Evolutionary conservation across 2,329 filamentous ascomycete genomes (phyloP).

Genomic region (Sporothrix sp.): DNA sequence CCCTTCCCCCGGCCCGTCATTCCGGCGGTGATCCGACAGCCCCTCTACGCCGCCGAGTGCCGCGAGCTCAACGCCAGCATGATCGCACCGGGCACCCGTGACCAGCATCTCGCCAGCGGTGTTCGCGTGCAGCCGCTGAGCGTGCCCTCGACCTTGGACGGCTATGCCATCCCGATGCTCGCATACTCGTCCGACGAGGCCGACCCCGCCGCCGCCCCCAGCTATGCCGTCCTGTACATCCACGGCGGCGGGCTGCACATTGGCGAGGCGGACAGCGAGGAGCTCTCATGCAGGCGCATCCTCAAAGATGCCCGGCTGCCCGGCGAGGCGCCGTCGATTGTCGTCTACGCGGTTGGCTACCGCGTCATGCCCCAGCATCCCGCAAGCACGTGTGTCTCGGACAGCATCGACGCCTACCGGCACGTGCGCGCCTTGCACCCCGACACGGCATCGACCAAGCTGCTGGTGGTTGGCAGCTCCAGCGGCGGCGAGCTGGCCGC

Average conservation of each 20-base stretch:
- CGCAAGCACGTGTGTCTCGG: conserved; percentile 32
- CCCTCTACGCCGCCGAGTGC: conserved; percentile 32
- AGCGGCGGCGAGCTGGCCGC: conserved; percentile 40
- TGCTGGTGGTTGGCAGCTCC: conserved; percentile 36
- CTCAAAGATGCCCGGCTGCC: conserved; percentile 23
- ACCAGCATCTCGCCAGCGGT: conserved; percentile 29
- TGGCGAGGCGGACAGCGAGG: conserved; percentile 40
- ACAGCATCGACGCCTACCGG: conserved; percentile 31
- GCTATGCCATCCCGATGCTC: conserved; percentile 28
- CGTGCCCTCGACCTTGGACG: conserved; percentile 26
- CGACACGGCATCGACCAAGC: conserved; percentile 6
- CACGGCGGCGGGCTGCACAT: conserved; percentile 40
- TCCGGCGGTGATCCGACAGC: conserved; percentile 27
- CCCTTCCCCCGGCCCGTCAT: conserved; percentile 19
- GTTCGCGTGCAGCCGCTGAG: conserved; percentile 24
- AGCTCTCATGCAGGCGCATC: conserved; percentile 36
- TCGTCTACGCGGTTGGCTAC: conserved; percentile 38
- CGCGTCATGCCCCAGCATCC: conserved; percentile 33
- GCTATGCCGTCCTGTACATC: conserved; percentile 33
- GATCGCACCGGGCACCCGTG: conserved; percentile 27
- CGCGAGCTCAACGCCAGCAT: conserved; percentile 28
- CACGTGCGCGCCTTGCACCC: conserved; percentile 17
- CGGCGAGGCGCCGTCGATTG: conserved; percentile 8
- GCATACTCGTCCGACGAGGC: conserved; percentile 19
- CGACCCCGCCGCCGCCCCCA: conserved; percentile 1